A percentile compares a stretch with the other conserved stretches of the same genome.
phyloP scores from a whole-genome alignment of 2,329 filamentous ascomycete genomes.

The Pseudomassariella vexata region DNA sequence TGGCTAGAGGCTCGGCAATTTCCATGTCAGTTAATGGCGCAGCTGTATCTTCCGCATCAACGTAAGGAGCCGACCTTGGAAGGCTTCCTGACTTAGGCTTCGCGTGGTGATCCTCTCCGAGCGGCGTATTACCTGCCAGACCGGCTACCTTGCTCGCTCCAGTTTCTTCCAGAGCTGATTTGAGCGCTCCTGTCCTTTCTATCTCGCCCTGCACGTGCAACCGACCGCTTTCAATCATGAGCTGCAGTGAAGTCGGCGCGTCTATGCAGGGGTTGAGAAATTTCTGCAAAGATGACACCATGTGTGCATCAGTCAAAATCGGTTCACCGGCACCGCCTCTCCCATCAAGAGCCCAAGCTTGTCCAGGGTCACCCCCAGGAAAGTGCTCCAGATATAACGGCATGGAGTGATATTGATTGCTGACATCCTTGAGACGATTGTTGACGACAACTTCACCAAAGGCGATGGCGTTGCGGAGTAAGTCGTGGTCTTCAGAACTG shows the following conservation, averaged over 20 bases:
- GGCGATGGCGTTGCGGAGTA: constrained; percentile 60
- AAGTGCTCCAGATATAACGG: constrained; percentile 67
- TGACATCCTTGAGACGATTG: constrained; percentile 59
- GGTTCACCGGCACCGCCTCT: constrained; percentile 11
- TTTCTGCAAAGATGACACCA: constrained; percentile 48
- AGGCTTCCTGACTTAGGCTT: constrained; percentile 17
- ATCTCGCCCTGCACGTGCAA: constrained; percentile 31
- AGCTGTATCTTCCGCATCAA: constrained; percentile 6
- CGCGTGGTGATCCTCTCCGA: constrained; percentile 19
- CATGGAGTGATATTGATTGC: constrained; percentile 70
- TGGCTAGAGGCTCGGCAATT: constrained; percentile 45
- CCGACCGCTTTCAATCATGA: constrained; percentile 40
- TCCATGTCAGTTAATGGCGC: constrained; percentile 31
- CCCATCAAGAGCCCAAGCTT: constrained; percentile 62
- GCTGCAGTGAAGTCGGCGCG: constrained; percentile 36
- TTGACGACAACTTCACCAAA: constrained; percentile 54
- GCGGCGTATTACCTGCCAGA: constrained; percentile 20
- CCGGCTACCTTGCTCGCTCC: no score
- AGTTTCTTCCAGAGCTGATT: constrained; percentile 11
- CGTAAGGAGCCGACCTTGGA: constrained; percentile 4
- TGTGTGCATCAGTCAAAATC: constrained; percentile 28
- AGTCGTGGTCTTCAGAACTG: constrained; percentile 49
- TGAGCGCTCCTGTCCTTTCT: constrained; percentile 27
- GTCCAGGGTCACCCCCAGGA: constrained; percentile 51
- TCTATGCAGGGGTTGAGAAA: constrained; percentile 40